Evolutionary conservation across 805 yeast genomes (phyloP).

Genomic region (Kuraishia ogatae): DNA sequence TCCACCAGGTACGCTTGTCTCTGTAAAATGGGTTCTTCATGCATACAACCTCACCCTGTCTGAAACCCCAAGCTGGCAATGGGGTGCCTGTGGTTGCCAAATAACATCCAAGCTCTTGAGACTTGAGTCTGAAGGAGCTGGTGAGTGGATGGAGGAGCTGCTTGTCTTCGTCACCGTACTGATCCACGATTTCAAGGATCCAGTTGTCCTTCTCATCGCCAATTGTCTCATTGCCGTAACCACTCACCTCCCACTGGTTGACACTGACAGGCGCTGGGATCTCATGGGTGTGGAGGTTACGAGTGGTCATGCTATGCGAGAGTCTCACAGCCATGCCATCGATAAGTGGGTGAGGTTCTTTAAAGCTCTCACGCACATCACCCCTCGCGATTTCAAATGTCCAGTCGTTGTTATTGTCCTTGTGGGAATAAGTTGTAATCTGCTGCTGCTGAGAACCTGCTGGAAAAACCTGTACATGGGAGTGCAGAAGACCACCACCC

Average conservation of each 20-base stretch:
- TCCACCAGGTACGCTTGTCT: constrained; percentile 88
- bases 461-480: constrained; percentile 81
- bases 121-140: constrained; percentile 60
- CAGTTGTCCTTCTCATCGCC: constrained; percentile 88
- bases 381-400: constrained; percentile 52
- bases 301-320: constrained; percentile 59
- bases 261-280: constrained; percentile 68
- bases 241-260: constrained; percentile 72
- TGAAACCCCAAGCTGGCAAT: constrained; percentile 79
- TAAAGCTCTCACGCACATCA: constrained; percentile 22
- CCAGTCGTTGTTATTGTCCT: constrained; percentile 85
- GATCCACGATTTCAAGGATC: constrained; percentile 76
- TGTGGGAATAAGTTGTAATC: constrained; percentile 84
- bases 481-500: constrained; percentile 73
- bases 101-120: constrained; percentile 61
- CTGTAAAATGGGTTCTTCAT: constrained; percentile 52
- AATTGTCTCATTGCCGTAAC: constrained; percentile 64
- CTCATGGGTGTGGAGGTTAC: constrained; percentile 77
- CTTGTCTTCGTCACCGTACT: constrained; percentile 40
- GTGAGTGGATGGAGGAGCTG: constrained; percentile 64
- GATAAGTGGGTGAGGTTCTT: constrained; percentile 30
- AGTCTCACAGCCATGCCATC: constrained; percentile 67
- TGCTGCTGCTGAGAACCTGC: constrained; percentile 93
- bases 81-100: constrained; percentile 64
- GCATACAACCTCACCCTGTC: constrained; percentile 87